A percentile compares a stretch with the other conserved stretches of the same genome.
These are phyloP conservation scores for Tylopilus sp. DNA, from an alignment of 1,284 basidiomycete genomes.

Conservation along the genomic window DNA sequence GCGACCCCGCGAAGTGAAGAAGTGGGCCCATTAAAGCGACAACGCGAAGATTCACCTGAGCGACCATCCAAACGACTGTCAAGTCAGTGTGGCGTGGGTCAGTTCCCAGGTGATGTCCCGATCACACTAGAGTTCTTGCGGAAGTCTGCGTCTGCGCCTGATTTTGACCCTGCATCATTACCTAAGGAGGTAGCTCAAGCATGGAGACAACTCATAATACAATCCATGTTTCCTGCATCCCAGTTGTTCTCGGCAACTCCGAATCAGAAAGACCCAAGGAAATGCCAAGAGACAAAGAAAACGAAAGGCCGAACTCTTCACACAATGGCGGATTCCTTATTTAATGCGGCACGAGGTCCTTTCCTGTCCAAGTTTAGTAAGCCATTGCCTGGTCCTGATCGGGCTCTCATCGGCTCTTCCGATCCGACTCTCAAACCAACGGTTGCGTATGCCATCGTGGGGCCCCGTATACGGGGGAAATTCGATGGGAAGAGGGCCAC, in stretches of 20 bases:
- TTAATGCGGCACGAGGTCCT: constrained; percentile 10
- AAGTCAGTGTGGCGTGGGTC: neutral
- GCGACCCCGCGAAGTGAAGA: neutral
- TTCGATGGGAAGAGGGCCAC: constrained; percentile 72
- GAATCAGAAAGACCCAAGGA: constrained; percentile 2
- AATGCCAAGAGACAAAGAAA: constrained; percentile 8
- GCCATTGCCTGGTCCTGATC: constrained; percentile 24
- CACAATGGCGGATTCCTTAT: neutral
- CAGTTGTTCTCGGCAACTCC: constrained; percentile 4
- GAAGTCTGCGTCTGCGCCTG: constrained; percentile 25
- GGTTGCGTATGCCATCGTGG: constrained; percentile 72
- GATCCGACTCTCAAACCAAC: constrained; percentile 36
- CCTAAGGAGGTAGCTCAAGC: constrained; percentile 43
- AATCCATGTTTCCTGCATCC: constrained; percentile 56
- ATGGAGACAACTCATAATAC: constrained; percentile 49
- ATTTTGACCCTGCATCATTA: constrained; percentile 40
- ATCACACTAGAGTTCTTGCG: constrained; percentile 8
- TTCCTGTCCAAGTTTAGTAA: constrained; percentile 17
- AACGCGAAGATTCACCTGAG: constrained; percentile 39
- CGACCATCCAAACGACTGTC: constrained; percentile 32
- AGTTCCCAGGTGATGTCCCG: neutral
- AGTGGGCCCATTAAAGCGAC: constrained; percentile 40
- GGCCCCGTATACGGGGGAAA: constrained; percentile 80
- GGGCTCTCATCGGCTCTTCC: constrained; percentile 18
- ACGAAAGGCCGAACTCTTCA: constrained; percentile 1